Conservation (phyloP, 73 alveolate species). For the Paramecium tetraurelia region DNA sequence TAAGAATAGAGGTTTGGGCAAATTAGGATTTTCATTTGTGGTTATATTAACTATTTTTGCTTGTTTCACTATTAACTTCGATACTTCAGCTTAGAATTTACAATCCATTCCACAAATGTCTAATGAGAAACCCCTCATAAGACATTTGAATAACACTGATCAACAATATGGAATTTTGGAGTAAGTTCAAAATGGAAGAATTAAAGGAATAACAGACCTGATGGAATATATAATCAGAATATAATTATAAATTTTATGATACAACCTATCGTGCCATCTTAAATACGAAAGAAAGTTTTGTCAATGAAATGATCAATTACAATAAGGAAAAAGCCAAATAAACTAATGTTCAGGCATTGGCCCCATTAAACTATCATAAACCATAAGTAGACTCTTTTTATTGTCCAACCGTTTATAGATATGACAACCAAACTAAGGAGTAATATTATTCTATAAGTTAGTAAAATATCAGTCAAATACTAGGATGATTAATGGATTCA, state of each 20-base stretch:
- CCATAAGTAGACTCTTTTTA: slow-evolving; percentile 1
- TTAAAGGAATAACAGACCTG: background rate
- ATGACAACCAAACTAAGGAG: background rate
- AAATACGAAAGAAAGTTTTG: background rate
- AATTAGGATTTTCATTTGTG: background rate
- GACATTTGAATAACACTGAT: background rate
- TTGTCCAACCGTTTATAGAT: slow-evolving; percentile 8
- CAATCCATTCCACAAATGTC: no score
- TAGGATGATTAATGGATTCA: background rate
- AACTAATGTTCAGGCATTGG: background rate
- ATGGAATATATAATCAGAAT: slow-evolving; percentile 23
- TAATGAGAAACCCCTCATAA: background rate
- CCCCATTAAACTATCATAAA: background rate
- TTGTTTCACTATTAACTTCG: background rate
- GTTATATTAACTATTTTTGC: background rate
- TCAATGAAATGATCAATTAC: background rate
- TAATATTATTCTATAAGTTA: background rate
- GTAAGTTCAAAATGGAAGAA: background rate
- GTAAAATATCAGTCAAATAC: background rate
- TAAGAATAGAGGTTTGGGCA: background rate
- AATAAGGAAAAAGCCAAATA: background rate
- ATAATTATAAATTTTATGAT: background rate
- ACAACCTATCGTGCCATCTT: background rate
- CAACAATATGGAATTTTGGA: background rate
- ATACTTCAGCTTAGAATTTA: background rate